A percentile compares a stretch with the other conserved stretches of the same genome.
Evolutionary conservation across 495 filamentous ascomycete genomes (phyloP).

Genomic region (Penicillium malachiteum): DNA sequence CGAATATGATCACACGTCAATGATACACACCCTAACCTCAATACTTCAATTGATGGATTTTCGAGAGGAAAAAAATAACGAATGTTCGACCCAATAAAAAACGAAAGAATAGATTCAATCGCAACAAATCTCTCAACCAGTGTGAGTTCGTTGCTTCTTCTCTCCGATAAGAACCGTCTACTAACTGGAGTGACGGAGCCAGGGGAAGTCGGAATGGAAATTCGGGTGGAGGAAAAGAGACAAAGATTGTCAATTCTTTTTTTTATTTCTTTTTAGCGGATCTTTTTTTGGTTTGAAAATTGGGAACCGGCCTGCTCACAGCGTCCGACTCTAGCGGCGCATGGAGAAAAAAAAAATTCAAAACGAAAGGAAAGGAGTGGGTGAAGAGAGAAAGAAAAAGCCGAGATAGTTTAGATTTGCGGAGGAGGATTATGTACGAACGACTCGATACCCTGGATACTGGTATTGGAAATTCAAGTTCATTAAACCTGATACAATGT

Average conservation of each 20-base stretch:
- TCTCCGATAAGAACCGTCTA: constrained; percentile 9
- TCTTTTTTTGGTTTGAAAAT: constrained; percentile 18
- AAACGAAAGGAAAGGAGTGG: constrained; percentile 20
- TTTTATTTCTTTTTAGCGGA: constrained; percentile 6
- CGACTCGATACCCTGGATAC: not conserved
- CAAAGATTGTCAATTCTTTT: constrained; percentile 6
- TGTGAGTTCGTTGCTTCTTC: constrained; percentile 25
- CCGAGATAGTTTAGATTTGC: constrained; percentile 5
- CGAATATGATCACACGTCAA: too few species aligned
- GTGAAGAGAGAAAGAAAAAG: constrained; percentile 14
- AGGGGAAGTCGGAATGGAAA: constrained; percentile 23
- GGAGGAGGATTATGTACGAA: constrained; percentile 4
- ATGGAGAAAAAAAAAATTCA: constrained; percentile 29
- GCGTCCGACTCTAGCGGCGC: constrained; percentile 43
- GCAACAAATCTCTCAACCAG: constrained; percentile 26
- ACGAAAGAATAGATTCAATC: constrained; percentile 9
- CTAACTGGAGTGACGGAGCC: constrained; percentile 18
- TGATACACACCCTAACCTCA: not conserved
- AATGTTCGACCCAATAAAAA: not conserved
- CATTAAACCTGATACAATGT: not conserved
- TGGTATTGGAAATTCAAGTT: not conserved
- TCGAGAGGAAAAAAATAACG: too few species aligned
- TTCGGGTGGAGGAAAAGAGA: constrained; percentile 7
- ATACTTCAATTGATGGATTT: not conserved
- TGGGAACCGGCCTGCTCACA: constrained; percentile 43